Conservation (phyloP, 176 grass and related monocot genomes). For the Cenchrus purpureus region DNA sequence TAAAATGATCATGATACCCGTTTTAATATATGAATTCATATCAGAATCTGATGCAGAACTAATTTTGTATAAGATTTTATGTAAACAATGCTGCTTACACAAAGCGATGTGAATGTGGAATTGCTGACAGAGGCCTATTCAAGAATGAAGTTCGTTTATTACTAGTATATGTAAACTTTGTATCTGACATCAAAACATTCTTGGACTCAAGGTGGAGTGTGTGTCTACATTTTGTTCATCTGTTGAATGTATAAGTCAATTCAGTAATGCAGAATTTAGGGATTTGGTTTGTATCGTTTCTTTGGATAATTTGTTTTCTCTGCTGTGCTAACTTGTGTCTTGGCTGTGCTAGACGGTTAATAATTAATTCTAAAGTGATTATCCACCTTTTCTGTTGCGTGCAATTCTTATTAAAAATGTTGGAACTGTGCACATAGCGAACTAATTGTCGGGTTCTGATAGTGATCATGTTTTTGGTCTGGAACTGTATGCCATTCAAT, state of each 20-base stretch:
- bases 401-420: background rate
- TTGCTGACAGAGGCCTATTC: background rate
- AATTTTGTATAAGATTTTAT: background rate
- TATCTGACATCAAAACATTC: background rate
- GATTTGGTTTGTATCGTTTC: background rate
- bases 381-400: background rate
- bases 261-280: background rate
- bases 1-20: background rate
- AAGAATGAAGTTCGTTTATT: background rate
- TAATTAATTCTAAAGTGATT: background rate
- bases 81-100: background rate
- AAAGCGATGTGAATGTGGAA: background rate
- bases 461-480: background rate
- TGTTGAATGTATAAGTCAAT: background rate
- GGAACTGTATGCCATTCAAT: slow-evolving; percentile 5
- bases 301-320: background rate
- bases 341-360: background rate
- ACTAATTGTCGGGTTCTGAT: slow-evolving; percentile 8
- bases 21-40: background rate
- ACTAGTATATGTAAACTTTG: background rate
- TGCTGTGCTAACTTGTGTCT: background rate
- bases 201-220: background rate
- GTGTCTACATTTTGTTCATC: background rate
- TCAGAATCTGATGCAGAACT: background rate
- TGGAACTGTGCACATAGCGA: background rate